phyloP scores from a whole-genome alignment of 2,329 filamentous ascomycete species.

The Aspergillus ochraceus region DNA sequence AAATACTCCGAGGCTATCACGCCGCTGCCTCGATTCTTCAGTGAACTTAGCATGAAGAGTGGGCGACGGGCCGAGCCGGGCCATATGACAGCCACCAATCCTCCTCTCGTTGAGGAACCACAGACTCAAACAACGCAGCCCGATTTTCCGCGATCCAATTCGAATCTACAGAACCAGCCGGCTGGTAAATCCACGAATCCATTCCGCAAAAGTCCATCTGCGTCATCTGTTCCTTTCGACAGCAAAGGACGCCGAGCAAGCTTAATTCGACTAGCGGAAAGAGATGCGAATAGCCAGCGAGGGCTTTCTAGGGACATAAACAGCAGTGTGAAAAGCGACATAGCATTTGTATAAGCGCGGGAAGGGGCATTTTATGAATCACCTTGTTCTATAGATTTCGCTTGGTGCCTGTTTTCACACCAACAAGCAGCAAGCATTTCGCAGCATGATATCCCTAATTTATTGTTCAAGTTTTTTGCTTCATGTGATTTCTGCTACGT shows the following conservation, averaged over 20 bases:
- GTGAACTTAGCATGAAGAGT: constrained; percentile 34
- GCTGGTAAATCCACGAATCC: background rate
- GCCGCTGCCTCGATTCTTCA: constrained; percentile 39
- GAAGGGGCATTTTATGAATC: background rate
- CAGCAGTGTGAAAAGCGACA: constrained; percentile 28
- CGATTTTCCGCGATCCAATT: constrained; percentile 23
- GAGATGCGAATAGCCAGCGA: constrained; percentile 16
- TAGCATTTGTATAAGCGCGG: constrained; percentile 29
- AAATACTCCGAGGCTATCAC: constrained; percentile 39
- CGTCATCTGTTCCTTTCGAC: constrained; percentile 16
- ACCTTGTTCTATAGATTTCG: background rate
- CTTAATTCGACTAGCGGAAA: constrained; percentile 20
- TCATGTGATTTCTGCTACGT: background rate
- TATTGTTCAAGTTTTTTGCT: background rate
- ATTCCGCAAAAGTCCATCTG: constrained; percentile 19
- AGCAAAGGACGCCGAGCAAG: constrained; percentile 21
- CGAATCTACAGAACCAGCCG: constrained; percentile 14
- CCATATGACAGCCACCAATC: constrained; percentile 17
- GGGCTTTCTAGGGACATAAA: constrained; percentile 20
- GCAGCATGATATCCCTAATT: constrained; percentile 11
- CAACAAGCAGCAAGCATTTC: background rate
- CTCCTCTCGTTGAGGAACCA: constrained; percentile 18
- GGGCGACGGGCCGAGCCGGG: constrained; percentile 24
- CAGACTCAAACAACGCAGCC: constrained; percentile 17
- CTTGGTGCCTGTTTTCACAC: background rate